Base-by-base conservation (phyloP, 257 asterid genomes). In the Mentha longifolia region DNA sequence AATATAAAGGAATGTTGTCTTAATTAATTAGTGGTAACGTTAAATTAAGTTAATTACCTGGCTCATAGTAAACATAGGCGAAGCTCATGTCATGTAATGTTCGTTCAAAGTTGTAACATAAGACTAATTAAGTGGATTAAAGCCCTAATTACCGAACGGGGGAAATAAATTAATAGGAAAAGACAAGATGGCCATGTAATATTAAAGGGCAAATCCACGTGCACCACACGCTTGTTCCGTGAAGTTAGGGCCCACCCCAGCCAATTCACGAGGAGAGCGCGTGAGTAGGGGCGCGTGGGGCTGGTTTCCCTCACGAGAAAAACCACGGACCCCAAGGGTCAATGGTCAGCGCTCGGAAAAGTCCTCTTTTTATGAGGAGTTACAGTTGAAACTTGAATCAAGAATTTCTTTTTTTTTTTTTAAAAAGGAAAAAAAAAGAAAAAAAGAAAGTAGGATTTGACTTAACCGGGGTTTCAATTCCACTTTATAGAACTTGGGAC, bases 191-290 rank as follows among this genome's bases (percentile, higher is more conserved):
- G 72, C 49, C 45, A 39, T 41, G 75, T 9, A 5, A 65, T 31
- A 68, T 62, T 22, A 58, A 66, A 71, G 54, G 75, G 77, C 55
- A 77, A 74, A 65, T 50, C 76, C 85, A 85, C 87, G 85, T 82
- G 87, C 87, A 74, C 68, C 78, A 50, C 89, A 82, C 83, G 87
- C 80, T 41, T 76, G 84, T 72, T 68, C 60, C 84, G 81, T 77
- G 85, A 84, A 22, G 76, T 65, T 7, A 82, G 82, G 82, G 16
- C 76, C 82, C 81, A 41, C 31, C 5, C 43, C 6, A 41, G 41
- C 39, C 14, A 7, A 6, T 55, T 15, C 74, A 65, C 47, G 71
- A 49, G 70, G 42, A 9, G 28, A 0, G 74, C 72, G 77, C 78
- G 75, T 73, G 71, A 22, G 1, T 9, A 0, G 7, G 31, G 3